Percentiles rank a stretch among this genome's conserved stretches.
Conservation (phyloP, 768 basidiomycete species). For the Trametes coccinea region DNA sequence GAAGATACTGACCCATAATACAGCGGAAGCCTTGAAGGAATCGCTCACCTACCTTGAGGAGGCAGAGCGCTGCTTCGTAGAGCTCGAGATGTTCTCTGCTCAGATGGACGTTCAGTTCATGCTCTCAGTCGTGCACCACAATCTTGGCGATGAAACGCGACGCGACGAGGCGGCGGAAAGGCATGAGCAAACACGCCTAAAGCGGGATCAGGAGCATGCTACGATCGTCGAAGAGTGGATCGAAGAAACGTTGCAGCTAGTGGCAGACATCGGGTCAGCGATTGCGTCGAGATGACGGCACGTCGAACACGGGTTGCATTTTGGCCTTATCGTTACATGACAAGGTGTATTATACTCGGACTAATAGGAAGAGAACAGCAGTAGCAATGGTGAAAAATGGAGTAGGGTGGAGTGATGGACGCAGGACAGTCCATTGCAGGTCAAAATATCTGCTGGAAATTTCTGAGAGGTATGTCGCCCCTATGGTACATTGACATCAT, state of each 20-base stretch:
- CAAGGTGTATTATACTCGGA: no score
- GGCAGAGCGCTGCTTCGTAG: slow-evolving; percentile 57
- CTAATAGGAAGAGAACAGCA: no score
- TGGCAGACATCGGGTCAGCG: slow-evolving; percentile 58
- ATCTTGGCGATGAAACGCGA: slow-evolving; percentile 53
- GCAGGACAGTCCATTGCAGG: no score
- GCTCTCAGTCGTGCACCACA: slow-evolving; percentile 70
- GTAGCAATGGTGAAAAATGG: neutral
- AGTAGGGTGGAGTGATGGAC: neutral
- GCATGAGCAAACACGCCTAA: slow-evolving; percentile 46
- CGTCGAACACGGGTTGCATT: neutral
- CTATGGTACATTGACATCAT: slow-evolving; percentile 1
- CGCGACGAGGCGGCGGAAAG: slow-evolving; percentile 55
- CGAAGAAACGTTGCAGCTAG: slow-evolving; percentile 54
- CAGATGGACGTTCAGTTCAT: slow-evolving; percentile 72
- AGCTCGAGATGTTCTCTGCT: slow-evolving; percentile 58
- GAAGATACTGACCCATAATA: neutral
- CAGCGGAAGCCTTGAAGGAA: slow-evolving; percentile 30
- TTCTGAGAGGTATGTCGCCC: no score
- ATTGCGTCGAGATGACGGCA: slow-evolving; percentile 40
- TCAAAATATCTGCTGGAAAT: no score
- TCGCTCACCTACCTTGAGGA: slow-evolving; percentile 40
- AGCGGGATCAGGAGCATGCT: slow-evolving; percentile 44
- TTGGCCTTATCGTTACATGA: no score
- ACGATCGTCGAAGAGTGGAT: slow-evolving; percentile 53